phyloP scores from a whole-genome alignment of 1,284 basidiomycete species.

The Golubevia pallescens region DNA sequence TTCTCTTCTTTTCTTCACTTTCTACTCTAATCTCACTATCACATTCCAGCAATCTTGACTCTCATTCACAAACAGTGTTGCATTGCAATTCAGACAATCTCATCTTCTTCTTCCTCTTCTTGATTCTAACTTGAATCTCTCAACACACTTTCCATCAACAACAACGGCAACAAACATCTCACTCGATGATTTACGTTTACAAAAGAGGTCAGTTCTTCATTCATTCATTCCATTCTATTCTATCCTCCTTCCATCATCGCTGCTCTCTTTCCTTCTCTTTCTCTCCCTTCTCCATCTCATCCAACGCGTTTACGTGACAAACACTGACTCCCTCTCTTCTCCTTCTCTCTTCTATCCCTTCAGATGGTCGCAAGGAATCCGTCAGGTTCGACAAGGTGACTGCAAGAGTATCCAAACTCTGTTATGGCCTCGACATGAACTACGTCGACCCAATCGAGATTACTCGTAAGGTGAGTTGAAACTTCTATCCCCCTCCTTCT shows the following conservation, averaged over 20 bases:
- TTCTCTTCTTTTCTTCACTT: too few species aligned
- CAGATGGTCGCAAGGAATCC: conserved; percentile 60
- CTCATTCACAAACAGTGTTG: too few species aligned
- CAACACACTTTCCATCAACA: too few species aligned
- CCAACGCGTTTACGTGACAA: conserved; percentile 5
- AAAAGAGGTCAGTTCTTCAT: conserved; percentile 45
- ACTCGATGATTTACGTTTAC: conserved; percentile 62
- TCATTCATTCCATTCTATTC: neutral
- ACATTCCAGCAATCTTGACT: too few species aligned
- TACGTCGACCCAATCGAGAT: conserved; percentile 91
- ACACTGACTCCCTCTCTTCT: neutral
- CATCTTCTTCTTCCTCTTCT: too few species aligned
- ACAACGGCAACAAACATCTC: too few species aligned
- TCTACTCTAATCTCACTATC: too few species aligned
- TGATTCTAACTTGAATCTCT: too few species aligned
- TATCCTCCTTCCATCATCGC: conserved; percentile 1
- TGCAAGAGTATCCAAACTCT: conserved; percentile 89
- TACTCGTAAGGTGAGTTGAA: conserved; percentile 65
- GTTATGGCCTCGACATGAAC: conserved; percentile 92
- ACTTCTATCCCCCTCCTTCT: neutral
- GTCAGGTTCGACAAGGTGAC: conserved; percentile 65
- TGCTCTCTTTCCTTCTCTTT: conserved; percentile 1
- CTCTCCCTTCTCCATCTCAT: neutral
- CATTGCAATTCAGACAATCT: too few species aligned
- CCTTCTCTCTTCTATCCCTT: neutral